These are phyloP conservation scores for Phytophthora podocarpi DNA, from an alignment of 352 stramenopile species.

Conservation along the genomic window DNA sequence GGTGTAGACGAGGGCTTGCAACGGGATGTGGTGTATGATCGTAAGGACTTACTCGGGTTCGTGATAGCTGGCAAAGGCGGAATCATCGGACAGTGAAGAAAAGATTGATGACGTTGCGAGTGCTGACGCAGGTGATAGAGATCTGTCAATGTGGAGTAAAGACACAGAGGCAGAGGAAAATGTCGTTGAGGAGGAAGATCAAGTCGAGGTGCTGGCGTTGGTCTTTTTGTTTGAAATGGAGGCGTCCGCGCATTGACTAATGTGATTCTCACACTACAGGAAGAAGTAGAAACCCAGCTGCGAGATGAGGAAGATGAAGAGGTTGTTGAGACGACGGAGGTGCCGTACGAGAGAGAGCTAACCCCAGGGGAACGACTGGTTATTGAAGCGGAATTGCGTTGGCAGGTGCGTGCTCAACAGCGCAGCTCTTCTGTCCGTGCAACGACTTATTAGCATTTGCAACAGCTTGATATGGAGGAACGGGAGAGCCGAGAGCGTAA, in stretches of 20 bases:
- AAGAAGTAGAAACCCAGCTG: neutral
- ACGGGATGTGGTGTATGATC: no score
- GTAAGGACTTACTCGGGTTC: no score
- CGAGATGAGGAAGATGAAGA: neutral
- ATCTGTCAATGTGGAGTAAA: neutral
- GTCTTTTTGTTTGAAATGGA: neutral
- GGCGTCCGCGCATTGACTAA: neutral
- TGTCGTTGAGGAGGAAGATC: neutral
- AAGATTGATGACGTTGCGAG: no score
- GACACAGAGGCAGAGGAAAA: neutral
- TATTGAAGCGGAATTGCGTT: neutral
- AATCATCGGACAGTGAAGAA: no score
- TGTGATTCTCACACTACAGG: neutral
- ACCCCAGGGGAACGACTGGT: neutral
- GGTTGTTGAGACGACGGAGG: no score
- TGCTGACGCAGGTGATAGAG: neutral
- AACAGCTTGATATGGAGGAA: conserved; percentile 9
- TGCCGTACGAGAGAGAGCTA: conserved; percentile 5
- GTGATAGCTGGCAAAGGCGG: neutral
- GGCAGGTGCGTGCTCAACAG: neutral
- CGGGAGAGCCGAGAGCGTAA: conserved; percentile 1
- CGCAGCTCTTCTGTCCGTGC: neutral
- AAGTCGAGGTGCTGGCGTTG: neutral
- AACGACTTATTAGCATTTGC: neutral
- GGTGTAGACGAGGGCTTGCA: neutral